Evolutionary conservation across 495 filamentous ascomycete genomes (phyloP).

Genomic region (Beverwykella pulmonaria): DNA sequence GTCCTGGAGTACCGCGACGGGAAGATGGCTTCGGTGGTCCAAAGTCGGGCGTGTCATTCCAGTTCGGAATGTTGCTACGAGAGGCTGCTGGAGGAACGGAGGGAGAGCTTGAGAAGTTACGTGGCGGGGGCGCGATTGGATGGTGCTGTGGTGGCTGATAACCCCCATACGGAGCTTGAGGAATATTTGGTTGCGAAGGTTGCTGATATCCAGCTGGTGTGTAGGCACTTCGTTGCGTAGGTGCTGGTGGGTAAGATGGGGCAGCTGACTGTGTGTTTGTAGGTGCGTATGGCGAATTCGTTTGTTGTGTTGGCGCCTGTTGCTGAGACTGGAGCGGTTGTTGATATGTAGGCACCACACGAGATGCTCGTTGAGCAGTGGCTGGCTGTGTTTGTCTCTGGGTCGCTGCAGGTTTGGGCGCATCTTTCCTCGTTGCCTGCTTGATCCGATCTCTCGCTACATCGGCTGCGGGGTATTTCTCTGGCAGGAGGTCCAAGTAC

Average conservation of each 20-base stretch:
- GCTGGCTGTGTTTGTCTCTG: slow-evolving; percentile 26
- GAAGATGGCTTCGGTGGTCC: slow-evolving; percentile 73
- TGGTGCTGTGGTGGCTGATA: slow-evolving; percentile 46
- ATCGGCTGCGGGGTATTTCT: slow-evolving; percentile 83
- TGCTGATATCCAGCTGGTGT: slow-evolving; percentile 57
- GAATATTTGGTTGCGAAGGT: slow-evolving; percentile 45
- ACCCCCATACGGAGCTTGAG: slow-evolving; percentile 34
- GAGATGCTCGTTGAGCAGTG: slow-evolving; percentile 37
- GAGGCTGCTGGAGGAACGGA: slow-evolving; percentile 67
- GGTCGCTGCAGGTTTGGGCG: slow-evolving; percentile 45
- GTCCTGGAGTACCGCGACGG: slow-evolving; percentile 70
- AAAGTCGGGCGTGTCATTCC: slow-evolving; percentile 90
- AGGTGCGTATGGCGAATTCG: slow-evolving; percentile 38
- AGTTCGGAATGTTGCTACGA: slow-evolving; percentile 70
- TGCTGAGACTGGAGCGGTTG: slow-evolving; percentile 10
- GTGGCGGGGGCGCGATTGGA: slow-evolving; percentile 59
- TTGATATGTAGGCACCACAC: slow-evolving; percentile 35
- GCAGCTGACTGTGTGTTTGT: slow-evolving; percentile 25
- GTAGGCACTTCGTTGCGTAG: slow-evolving; percentile 59
- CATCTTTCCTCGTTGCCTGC: slow-evolving; percentile 74
- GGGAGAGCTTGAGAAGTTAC: slow-evolving; percentile 61
- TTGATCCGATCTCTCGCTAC: slow-evolving; percentile 84
- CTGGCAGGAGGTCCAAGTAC: slow-evolving; percentile 87
- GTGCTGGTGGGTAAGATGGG: slow-evolving; percentile 18
- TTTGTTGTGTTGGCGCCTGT: slow-evolving; percentile 24